These are phyloP conservation scores for Colletotrichum graminicola DNA, from an alignment of 2,329 filamentous ascomycete species.

Conservation along the genomic window DNA sequence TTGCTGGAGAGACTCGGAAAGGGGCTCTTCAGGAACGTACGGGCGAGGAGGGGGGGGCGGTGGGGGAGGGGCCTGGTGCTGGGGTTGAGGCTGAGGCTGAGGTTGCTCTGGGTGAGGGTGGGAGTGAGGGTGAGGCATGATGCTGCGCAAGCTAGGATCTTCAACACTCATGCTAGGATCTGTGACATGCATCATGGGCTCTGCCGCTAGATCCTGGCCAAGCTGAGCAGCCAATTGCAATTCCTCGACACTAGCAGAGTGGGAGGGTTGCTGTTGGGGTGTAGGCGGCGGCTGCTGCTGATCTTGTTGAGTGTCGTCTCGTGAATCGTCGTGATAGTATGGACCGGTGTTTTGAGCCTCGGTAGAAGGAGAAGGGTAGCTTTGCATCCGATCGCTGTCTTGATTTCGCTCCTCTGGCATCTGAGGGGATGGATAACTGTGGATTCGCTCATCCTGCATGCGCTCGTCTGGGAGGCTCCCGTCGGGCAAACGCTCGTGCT, in stretches of 20 bases:
- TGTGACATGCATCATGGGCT: conserved; percentile 62
- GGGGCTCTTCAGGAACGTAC: conserved; percentile 54
- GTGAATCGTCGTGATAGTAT: conserved; percentile 43
- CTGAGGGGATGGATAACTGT: conserved; percentile 30
- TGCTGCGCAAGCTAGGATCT: conserved; percentile 57
- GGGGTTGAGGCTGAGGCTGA: conserved; percentile 41
- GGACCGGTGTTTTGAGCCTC: conserved; percentile 34
- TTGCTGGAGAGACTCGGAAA: conserved; percentile 53
- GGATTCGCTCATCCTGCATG: conserved; percentile 30
- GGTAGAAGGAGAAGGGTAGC: conserved; percentile 31
- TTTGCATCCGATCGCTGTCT: conserved; percentile 35
- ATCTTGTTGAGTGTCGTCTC: conserved; percentile 42
- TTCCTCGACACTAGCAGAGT: conserved; percentile 65
- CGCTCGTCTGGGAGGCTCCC: conserved; percentile 1
- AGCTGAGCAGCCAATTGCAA: conserved; percentile 70
- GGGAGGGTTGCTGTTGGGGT: conserved; percentile 57
- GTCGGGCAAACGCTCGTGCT: background rate
- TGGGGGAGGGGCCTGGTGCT: conserved; percentile 35
- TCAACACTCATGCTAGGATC: conserved; percentile 59
- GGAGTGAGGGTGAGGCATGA: conserved; percentile 57
- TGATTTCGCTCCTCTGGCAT: conserved; percentile 31
- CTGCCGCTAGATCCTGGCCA: conserved; percentile 64
- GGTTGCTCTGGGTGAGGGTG: conserved; percentile 41
- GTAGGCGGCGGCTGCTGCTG: conserved; percentile 52
- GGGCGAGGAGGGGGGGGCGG: conserved; percentile 44